Evolutionary conservation across 352 stramenopile genomes (phyloP).

Genomic region (Labyrinthula sp.): DNA sequence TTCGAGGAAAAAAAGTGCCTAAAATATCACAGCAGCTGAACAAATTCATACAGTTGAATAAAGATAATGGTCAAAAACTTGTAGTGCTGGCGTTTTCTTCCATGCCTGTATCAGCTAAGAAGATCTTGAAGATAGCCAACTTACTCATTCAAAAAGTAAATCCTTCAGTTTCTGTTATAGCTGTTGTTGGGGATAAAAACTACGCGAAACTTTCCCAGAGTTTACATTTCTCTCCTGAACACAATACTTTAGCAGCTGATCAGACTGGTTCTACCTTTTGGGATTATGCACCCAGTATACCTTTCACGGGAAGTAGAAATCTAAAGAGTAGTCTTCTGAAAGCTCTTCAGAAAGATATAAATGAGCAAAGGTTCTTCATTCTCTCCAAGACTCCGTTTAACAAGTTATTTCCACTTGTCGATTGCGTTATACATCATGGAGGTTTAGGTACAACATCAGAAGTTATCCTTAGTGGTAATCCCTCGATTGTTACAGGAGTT

Average conservation of each 20-base stretch:
- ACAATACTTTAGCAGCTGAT: too few species aligned
- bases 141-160: slow-evolving; percentile 1
- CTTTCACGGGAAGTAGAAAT: too few species aligned
- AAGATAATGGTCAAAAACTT: slow-evolving; percentile 1
- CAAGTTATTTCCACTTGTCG: slow-evolving; percentile 9
- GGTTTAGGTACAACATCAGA: slow-evolving; percentile 17
- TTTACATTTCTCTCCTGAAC: too few species aligned
- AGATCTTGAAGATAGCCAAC: slow-evolving; percentile 12
- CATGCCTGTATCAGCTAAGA: slow-evolving; percentile 7
- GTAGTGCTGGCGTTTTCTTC: slow-evolving; percentile 23
- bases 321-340: too few species aligned
- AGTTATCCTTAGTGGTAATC: slow-evolving; percentile 6
- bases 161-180: slow-evolving; percentile 6
- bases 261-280: too few species aligned
- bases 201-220: too few species aligned
- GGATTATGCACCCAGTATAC: too few species aligned
- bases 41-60: slow-evolving; percentile 11
- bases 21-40: background rate
- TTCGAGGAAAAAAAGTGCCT: slow-evolving; percentile 22
- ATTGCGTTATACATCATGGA: slow-evolving; percentile 9
- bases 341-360: too few species aligned
- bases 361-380: slow-evolving; percentile 10
- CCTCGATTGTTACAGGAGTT: slow-evolving; percentile 22
- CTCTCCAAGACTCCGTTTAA: slow-evolving; percentile 12
- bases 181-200: slow-evolving; percentile 13